Conservation (phyloP, 2,329 filamentous ascomycete species). For the Penicillium sp. region DNA sequence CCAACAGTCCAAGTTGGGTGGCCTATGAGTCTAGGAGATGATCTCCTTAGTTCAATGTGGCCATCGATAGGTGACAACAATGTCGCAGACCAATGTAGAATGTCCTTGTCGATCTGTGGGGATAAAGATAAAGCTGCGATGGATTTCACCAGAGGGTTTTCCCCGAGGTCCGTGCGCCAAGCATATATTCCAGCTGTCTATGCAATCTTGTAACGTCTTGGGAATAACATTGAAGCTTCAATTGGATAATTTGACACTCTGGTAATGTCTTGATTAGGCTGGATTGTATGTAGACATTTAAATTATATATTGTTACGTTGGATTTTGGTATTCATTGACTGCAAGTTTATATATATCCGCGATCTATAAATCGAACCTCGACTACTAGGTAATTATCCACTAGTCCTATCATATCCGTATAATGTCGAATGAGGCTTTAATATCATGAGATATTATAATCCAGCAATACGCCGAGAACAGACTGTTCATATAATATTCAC, state of each 20-base stretch:
- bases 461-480: not conserved
- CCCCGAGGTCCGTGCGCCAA: conserved; percentile 4
- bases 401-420: not conserved
- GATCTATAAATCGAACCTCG: not conserved
- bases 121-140: conserved; percentile 9
- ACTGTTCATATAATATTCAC: not conserved
- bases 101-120: conserved; percentile 12
- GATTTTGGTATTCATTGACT: not conserved
- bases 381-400: not conserved
- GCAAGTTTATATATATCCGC: not conserved
- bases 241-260: not conserved
- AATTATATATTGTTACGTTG: not conserved
- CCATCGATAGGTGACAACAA: not conserved
- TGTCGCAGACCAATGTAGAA: not conserved
- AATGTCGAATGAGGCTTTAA: not conserved
- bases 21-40: not conserved
- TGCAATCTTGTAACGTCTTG: not conserved
- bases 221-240: not conserved
- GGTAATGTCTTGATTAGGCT: not conserved
- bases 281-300: too few relatives aligned
- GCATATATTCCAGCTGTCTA: not conserved
- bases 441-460: not conserved
- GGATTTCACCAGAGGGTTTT: conserved; percentile 8
- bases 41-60: not conserved
- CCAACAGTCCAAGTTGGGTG: not conserved